Conservation (phyloP, 2,329 filamentous ascomycete species). For the Lachnellula hyalina region DNA sequence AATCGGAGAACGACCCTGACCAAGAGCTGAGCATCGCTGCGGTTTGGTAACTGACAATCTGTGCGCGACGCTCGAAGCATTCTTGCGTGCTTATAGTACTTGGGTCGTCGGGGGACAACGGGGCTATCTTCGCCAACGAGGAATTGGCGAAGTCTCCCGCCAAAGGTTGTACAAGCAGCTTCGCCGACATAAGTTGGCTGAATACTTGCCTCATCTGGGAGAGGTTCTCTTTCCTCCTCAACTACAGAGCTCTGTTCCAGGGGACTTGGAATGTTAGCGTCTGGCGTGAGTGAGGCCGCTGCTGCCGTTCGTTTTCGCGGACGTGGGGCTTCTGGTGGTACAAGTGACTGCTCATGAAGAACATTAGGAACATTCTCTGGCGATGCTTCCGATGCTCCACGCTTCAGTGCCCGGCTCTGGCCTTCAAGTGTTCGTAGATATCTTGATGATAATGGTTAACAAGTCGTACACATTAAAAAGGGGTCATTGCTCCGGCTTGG, state of each 20-base stretch:
- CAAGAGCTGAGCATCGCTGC: slow-evolving; percentile 33
- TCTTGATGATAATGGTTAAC: slow-evolving; percentile 18
- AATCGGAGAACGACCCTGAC: slow-evolving; percentile 35
- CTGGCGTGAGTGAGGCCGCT: slow-evolving; percentile 13
- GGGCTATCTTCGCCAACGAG: slow-evolving; percentile 30
- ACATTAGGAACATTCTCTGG: background rate
- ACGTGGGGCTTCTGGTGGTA: slow-evolving; percentile 1
- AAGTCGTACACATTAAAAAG: background rate
- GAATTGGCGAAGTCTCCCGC: slow-evolving; percentile 34
- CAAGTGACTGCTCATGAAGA: background rate
- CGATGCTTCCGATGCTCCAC: background rate
- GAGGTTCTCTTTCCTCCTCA: slow-evolving; percentile 25
- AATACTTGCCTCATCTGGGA: slow-evolving; percentile 33
- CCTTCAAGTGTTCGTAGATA: slow-evolving; percentile 32
- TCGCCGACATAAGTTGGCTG: slow-evolving; percentile 31
- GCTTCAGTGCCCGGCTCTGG: slow-evolving; percentile 4
- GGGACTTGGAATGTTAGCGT: slow-evolving; percentile 11
- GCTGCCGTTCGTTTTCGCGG: slow-evolving; percentile 10
- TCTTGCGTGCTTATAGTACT: background rate
- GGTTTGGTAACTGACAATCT: slow-evolving; percentile 32
- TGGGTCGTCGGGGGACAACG: slow-evolving; percentile 26
- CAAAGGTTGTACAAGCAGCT: slow-evolving; percentile 36
- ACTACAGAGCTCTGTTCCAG: slow-evolving; percentile 28
- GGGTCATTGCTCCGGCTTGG: too few relatives aligned
- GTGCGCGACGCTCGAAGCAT: slow-evolving; percentile 16